Evolutionary conservation across 1,284 basidiomycete species (phyloP), one percentile per base, ranked within the genome.

Genomic region (Cryptococcus jaspeensis): DNA sequence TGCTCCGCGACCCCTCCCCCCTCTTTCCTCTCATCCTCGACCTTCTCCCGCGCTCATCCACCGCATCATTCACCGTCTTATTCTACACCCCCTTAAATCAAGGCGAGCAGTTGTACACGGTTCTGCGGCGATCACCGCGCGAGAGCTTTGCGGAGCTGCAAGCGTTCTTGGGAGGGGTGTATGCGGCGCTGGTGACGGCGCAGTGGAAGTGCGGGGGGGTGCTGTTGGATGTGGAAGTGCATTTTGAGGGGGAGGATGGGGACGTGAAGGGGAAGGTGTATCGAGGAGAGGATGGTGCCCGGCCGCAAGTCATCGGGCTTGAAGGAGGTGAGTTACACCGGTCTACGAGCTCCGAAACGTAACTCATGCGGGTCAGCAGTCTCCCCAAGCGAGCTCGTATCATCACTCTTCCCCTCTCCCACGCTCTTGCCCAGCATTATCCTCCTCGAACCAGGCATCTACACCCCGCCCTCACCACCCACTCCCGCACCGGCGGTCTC

Each of bases 191-290:
- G 9, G 69, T 68, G 3, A 71, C 72, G 9, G 73, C 69, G 5
- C 72, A 74, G 51, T 72, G 72, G 65, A 56, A 50, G 4, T 53
- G 59, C 3, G 73, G 63, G 16, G 70, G 66, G 49, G 60, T 76
- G 9, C 54, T 75, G 58, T 60, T 72, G 61, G 62, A 71, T 41
- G 73, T 77, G 11, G 75, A 77, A 54, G 73, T 77, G 23, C 60
- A 63, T 18, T 74, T 77, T 52, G 66, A 70, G 23, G 74, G 70
- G 15, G 67, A 74, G 56, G 59, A 50, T 13, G 67, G 65, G 38
- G 50, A 61, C 41, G 62, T 58, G 61, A 46, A 15, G n/a, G 41
- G 57, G 49, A 69, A 63, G 57, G n/a, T 63, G 32, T 52, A 36
- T 28, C 51, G 52, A 13, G 45, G 45, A 47, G 47, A 32, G 36